Percentiles rank a stretch among this genome's conserved stretches.
These are phyloP conservation scores for Neolecta irregularis DNA, from an alignment of 1,139 yeast genomes.

Conservation along the genomic window DNA sequence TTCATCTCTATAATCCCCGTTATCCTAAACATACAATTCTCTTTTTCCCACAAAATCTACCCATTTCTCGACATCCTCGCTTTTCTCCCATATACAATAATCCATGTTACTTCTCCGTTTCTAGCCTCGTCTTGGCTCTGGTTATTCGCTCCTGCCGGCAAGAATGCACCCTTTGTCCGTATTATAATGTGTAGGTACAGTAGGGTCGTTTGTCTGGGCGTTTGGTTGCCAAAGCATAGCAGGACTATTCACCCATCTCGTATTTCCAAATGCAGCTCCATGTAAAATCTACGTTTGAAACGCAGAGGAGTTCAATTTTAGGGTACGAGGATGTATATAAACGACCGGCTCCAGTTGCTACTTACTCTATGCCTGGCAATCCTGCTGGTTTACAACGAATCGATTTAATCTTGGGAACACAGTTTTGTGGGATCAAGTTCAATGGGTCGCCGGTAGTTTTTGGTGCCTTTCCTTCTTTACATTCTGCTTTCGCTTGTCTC, in stretches of 20 bases:
- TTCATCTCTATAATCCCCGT: too few relatives aligned
- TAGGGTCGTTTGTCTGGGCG: too few relatives aligned
- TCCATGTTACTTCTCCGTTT: slow-evolving; percentile 83
- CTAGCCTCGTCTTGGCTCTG: slow-evolving; percentile 67
- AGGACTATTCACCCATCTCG: slow-evolving; percentile 69
- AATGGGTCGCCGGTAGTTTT: slow-evolving; percentile 80
- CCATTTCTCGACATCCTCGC: slow-evolving; percentile 65
- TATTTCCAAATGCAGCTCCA: slow-evolving; percentile 94
- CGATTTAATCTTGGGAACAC: slow-evolving; percentile 63
- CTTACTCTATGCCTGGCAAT: slow-evolving; percentile 81
- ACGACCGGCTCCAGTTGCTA: slow-evolving; percentile 74
- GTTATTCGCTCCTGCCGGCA: slow-evolving; percentile 84
- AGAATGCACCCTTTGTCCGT: slow-evolving; percentile 73
- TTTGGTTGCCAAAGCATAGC: slow-evolving; percentile 91
- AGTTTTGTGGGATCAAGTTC: slow-evolving; percentile 76
- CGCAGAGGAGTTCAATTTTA: neutral
- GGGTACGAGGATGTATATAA: slow-evolving; percentile 75
- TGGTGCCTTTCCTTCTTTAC: slow-evolving; percentile 96
- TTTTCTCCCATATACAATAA: slow-evolving; percentile 89
- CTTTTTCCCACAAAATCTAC: slow-evolving; percentile 62
- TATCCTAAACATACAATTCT: too few relatives aligned
- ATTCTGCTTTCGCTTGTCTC: slow-evolving; percentile 49
- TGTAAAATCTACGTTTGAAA: slow-evolving; percentile 28
- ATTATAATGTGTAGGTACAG: too few relatives aligned
- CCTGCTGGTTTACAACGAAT: slow-evolving; percentile 94